phyloP scores from a whole-genome alignment of 768 basidiomycete species.

The Paxillus rubicundulus region DNA sequence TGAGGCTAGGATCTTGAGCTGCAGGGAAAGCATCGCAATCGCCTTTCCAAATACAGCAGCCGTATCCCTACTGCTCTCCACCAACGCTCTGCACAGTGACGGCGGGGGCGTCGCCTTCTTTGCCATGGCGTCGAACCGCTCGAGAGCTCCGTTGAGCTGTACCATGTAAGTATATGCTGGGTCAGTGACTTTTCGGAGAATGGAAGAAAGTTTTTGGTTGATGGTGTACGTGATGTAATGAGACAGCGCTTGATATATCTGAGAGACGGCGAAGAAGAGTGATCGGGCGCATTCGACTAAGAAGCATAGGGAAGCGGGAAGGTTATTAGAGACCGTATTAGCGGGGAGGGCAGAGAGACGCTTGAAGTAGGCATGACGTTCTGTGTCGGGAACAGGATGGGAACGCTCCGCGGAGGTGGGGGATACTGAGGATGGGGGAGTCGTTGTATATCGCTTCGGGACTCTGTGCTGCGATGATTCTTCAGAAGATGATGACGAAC shows the following conservation, averaged over 20 bases:
- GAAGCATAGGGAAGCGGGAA: conserved; percentile 66
- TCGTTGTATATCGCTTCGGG: conserved; percentile 26
- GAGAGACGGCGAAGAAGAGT: conserved; percentile 87
- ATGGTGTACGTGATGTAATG: conserved; percentile 83
- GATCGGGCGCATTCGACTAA: conserved; percentile 89
- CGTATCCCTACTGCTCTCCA: conserved; percentile 82
- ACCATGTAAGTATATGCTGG: conserved; percentile 80
- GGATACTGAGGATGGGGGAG: conserved; percentile 36
- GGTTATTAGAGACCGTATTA: conserved; percentile 55
- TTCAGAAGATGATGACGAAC: conserved; percentile 43
- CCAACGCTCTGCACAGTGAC: conserved; percentile 67
- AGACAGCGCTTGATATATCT: conserved; percentile 84
- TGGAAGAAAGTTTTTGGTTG: conserved; percentile 77
- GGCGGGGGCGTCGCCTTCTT: conserved; percentile 68
- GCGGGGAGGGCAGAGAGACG: conserved; percentile 78
- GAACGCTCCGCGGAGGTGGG: conserved; percentile 36
- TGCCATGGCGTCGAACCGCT: conserved; percentile 84
- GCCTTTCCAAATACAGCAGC: conserved; percentile 84
- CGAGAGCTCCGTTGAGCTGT: conserved; percentile 82
- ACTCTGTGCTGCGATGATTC: conserved; percentile 21
- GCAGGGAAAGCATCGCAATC: conserved; percentile 76
- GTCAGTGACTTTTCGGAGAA: conserved; percentile 81
- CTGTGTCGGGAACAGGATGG: conserved; percentile 57
- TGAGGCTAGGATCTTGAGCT: conserved; percentile 72
- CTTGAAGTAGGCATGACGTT: conserved; percentile 91